phyloP scores from a whole-genome alignment of 805 yeast genomes.

The Schwanniomyces polymorphus region DNA sequence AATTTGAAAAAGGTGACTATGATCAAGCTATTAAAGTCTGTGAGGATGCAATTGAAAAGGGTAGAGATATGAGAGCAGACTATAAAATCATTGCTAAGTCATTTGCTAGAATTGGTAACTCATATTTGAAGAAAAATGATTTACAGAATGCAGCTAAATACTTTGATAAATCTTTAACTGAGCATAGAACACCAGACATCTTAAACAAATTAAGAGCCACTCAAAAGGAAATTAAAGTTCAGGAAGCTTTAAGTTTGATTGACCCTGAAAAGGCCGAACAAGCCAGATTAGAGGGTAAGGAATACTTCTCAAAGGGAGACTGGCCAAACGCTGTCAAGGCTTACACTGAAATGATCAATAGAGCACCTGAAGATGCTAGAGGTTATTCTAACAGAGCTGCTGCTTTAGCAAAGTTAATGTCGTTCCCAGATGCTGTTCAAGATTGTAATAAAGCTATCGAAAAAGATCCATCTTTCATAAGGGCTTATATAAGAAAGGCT shows the following conservation, averaged over 20 bases:
- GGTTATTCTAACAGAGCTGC: constrained; percentile 99
- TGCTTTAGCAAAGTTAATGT: constrained; percentile 88
- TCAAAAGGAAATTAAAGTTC: constrained; percentile 79
- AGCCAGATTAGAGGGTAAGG: constrained; percentile 92
- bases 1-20: constrained; percentile 90
- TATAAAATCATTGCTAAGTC: constrained; percentile 91
- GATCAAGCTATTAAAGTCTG: constrained; percentile 84
- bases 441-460: constrained; percentile 91
- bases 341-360: constrained; percentile 91
- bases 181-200: constrained; percentile 94
- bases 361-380: constrained; percentile 96
- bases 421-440: constrained; percentile 93
- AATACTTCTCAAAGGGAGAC: constrained; percentile 82
- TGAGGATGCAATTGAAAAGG: constrained; percentile 79
- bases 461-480: constrained; percentile 83
- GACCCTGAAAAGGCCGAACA: constrained; percentile 93
- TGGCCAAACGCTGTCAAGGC: constrained; percentile 97
- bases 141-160: constrained; percentile 68
- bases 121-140: constrained; percentile 74
- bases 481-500: constrained; percentile 97
- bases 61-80: constrained; percentile 87
- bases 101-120: constrained; percentile 85
- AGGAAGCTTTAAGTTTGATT: constrained; percentile 75
- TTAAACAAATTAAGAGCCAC: constrained; percentile 82
- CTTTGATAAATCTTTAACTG: constrained; percentile 91